These are phyloP conservation scores for Leishmania mexicana DNA, from an alignment of 208 protist species.

Conservation along the genomic window DNA sequence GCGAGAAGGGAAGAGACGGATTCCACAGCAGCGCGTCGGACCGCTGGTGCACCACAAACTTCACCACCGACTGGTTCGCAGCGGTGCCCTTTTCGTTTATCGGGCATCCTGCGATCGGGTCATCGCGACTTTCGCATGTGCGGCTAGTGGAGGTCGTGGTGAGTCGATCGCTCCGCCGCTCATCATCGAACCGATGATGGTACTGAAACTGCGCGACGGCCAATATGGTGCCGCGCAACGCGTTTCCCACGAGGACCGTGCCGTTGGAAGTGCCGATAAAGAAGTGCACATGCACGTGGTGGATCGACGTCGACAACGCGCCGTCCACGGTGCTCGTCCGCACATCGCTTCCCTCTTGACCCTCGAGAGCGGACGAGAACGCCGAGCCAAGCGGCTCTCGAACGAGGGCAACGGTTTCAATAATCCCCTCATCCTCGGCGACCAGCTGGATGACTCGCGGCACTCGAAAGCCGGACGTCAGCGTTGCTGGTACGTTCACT, in stretches of 20 bases:
- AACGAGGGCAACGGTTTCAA: slow-evolving; percentile 63
- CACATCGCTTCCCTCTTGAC: not conserved
- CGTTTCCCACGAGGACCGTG: slow-evolving; percentile 80
- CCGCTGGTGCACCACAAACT: slow-evolving; percentile 51
- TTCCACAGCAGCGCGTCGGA: slow-evolving; percentile 34
- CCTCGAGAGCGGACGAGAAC: slow-evolving; percentile 1
- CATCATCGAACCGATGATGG: slow-evolving; percentile 20
- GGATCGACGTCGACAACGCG: not conserved
- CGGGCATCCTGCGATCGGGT: not conserved
- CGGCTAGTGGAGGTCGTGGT: slow-evolving; percentile 8
- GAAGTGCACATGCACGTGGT: slow-evolving; percentile 66
- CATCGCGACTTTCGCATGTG: not conserved
- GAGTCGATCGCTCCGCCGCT: slow-evolving; percentile 9
- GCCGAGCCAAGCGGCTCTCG: slow-evolving; percentile 30
- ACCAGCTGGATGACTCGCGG: slow-evolving; percentile 61
- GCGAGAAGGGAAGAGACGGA: slow-evolving; percentile 20
- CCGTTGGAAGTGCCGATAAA: slow-evolving; percentile 88
- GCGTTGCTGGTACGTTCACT: slow-evolving; percentile 9
- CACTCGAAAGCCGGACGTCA: slow-evolving; percentile 48
- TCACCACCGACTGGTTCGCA: slow-evolving; percentile 50
- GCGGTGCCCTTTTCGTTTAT: not conserved
- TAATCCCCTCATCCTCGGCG: slow-evolving; percentile 65
- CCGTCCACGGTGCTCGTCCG: not conserved
- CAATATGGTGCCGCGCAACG: slow-evolving; percentile 76
- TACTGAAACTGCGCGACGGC: slow-evolving; percentile 70